A percentile compares a stretch with the other conserved stretches of the same genome.
These are phyloP conservation scores for Zizania palustris DNA, from an alignment of 202 grass and related monocot genomes.

Conservation along the genomic window DNA sequence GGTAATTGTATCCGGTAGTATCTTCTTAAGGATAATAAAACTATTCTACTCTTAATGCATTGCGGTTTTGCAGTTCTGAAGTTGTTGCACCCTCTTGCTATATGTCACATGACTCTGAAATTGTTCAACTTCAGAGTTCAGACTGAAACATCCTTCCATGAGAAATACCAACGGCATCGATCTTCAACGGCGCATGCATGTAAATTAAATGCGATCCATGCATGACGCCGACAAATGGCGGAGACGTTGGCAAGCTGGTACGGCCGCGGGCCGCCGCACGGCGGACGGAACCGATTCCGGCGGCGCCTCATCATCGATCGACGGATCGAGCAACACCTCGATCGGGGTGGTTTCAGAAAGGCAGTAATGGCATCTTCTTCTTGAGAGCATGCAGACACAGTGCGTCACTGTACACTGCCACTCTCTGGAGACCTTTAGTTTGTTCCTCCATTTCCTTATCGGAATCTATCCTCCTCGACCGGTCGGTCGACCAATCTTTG, in stretches of 20 bases:
- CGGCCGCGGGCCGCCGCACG: neutral
- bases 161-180: neutral
- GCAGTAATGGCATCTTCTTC: neutral
- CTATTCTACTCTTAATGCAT: neutral
- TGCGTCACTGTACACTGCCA: neutral
- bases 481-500: neutral
- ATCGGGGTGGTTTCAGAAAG: neutral
- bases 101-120: neutral
- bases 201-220: neutral
- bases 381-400: neutral
- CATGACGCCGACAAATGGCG: neutral
- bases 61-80: neutral
- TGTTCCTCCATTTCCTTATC: neutral
- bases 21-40: no score
- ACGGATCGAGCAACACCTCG: neutral
- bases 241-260: neutral
- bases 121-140: neutral
- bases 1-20: no score
- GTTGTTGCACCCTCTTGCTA: no score
- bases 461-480: neutral
- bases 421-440: neutral
- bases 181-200: neutral
- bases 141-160: neutral
- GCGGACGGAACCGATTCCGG: neutral
- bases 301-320: neutral